These are phyloP conservation scores for Rhizophagus sp. DNA, from an alignment of 192 early-diverging fungal genomes.

Conservation along the genomic window DNA sequence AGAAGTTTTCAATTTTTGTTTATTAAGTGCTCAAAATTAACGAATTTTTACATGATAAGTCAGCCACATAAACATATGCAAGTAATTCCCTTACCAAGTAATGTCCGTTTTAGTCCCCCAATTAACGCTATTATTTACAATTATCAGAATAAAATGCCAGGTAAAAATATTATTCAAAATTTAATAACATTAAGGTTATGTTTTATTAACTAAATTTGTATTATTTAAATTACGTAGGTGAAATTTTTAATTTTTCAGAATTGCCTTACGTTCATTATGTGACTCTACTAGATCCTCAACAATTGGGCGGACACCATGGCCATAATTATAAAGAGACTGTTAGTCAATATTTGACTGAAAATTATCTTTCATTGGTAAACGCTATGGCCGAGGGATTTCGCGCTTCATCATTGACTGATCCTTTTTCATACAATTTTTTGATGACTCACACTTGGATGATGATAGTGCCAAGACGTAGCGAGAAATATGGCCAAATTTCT, in stretches of 20 bases:
- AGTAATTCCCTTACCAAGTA: conserved; percentile 43
- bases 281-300: conserved; percentile 41
- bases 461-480: conserved; percentile 43
- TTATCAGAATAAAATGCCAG: conserved; percentile 38
- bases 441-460: conserved; percentile 56
- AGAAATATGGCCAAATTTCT: conserved; percentile 28
- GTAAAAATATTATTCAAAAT: conserved; percentile 33
- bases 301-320: conserved; percentile 47
- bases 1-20: not conserved
- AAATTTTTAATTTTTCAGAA: conserved; percentile 33
- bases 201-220: not conserved
- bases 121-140: conserved; percentile 43
- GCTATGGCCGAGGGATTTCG: conserved; percentile 48
- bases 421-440: conserved; percentile 54
- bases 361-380: conserved; percentile 52
- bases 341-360: conserved; percentile 47
- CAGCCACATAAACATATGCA: conserved; percentile 66
- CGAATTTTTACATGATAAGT: conserved; percentile 31
- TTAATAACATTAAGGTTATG: not conserved
- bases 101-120: conserved; percentile 35
- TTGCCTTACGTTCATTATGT: conserved; percentile 21
- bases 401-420: not conserved
- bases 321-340: conserved; percentile 28
- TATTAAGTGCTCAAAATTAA: not conserved
- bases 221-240: conserved; percentile 37